phyloP scores from a whole-genome alignment of 176 grass and related monocot genomes.

The Oryza nivara region DNA sequence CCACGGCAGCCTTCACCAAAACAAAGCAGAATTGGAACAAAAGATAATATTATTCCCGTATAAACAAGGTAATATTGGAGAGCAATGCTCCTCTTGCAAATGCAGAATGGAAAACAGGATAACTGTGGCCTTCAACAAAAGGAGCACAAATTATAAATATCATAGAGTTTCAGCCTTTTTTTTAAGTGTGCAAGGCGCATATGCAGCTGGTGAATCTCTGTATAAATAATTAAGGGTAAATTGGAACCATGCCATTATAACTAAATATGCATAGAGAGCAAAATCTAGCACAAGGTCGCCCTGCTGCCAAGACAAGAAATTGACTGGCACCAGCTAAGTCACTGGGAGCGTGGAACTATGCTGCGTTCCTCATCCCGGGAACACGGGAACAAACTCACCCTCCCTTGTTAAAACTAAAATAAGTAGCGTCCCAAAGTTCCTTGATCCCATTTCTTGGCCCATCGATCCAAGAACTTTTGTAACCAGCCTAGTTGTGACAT shows the following conservation, averaged over 20 bases:
- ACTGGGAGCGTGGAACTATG: no score
- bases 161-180: no score
- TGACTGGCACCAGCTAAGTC: slow-evolving; percentile 3
- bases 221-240: background rate
- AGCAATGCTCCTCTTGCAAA: background rate
- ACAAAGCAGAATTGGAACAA: slow-evolving; percentile 9
- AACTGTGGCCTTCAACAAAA: background rate
- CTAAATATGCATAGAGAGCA: background rate
- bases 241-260: no score
- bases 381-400: no score
- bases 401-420: no score
- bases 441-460: no score
- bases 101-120: slow-evolving; percentile 21
- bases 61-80: slow-evolving; percentile 9
- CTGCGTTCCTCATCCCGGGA: no score
- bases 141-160: background rate
- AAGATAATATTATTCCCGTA: background rate
- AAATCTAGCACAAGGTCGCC: background rate
- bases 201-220: background rate
- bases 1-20: slow-evolving; percentile 16
- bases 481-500: slow-evolving; percentile 23
- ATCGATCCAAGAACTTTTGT: no score
- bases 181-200: background rate
- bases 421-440: no score
- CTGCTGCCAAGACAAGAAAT: background rate